These are phyloP conservation scores for Globisporangium cederbergense DNA, from an alignment of 352 stramenopile genomes.

Conservation along the genomic window DNA sequence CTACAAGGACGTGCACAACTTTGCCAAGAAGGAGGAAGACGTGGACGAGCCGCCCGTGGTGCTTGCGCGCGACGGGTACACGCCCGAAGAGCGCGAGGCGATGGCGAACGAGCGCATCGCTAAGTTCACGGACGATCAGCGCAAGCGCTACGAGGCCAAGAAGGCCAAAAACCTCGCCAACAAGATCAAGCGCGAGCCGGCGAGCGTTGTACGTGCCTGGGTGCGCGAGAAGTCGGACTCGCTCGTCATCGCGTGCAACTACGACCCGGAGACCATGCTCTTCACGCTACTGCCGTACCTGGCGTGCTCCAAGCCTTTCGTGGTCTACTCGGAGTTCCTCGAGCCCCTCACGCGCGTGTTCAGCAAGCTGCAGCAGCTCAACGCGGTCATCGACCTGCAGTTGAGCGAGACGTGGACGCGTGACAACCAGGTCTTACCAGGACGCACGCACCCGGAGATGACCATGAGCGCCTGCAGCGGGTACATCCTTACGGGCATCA, in stretches of 20 bases:
- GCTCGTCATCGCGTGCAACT: slow-evolving; percentile 90
- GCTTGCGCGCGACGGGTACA: slow-evolving; percentile 46
- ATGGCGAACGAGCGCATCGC: slow-evolving; percentile 79
- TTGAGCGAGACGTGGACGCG: slow-evolving; percentile 95
- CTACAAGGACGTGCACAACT: slow-evolving; percentile 56
- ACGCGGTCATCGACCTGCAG: slow-evolving; percentile 91
- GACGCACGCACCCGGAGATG: slow-evolving; percentile 95
- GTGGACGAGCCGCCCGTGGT: slow-evolving; percentile 39
- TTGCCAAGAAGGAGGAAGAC: slow-evolving; percentile 47
- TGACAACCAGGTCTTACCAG: slow-evolving; percentile 93
- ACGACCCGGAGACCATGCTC: slow-evolving; percentile 86
- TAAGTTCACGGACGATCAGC: slow-evolving; percentile 76
- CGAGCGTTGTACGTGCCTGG: slow-evolving; percentile 66
- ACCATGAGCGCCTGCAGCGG: slow-evolving; percentile 95
- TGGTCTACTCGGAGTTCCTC: slow-evolving; percentile 95
- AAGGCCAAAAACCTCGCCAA: slow-evolving; percentile 59
- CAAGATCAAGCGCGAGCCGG: slow-evolving; percentile 79
- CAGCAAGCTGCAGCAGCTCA: slow-evolving; percentile 84
- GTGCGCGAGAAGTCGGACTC: slow-evolving; percentile 70
- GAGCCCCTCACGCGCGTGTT: slow-evolving; percentile 91
- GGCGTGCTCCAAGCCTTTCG: slow-evolving; percentile 90
- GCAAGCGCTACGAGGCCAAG: slow-evolving; percentile 75
- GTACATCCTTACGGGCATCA: slow-evolving; percentile 93
- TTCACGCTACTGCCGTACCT: slow-evolving; percentile 90
- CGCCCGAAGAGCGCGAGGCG: slow-evolving; percentile 52